Conservation (phyloP, 352 stramenopile species). For the Globisporangium nunn region DNA sequence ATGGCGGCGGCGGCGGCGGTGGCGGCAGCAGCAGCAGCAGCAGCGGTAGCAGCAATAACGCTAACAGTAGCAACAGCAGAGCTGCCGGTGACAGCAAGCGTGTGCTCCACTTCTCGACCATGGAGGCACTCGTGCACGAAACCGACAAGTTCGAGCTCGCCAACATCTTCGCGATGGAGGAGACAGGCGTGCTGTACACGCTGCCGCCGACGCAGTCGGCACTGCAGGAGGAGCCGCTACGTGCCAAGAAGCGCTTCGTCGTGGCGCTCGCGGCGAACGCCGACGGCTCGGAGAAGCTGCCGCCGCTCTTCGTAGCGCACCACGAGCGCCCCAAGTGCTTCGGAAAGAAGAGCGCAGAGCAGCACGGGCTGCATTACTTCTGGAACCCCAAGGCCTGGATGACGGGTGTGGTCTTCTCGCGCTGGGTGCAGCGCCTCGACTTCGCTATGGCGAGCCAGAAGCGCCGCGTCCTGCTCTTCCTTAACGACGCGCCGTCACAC, state of each 20-base stretch:
- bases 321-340: constrained; percentile 74
- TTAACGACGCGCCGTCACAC: constrained; percentile 75
- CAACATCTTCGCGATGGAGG: constrained; percentile 73
- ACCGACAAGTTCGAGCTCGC: constrained; percentile 70
- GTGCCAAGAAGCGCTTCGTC: constrained; percentile 66
- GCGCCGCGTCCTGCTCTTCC: constrained; percentile 65
- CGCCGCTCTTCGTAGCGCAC: constrained; percentile 78
- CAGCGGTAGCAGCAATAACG: background rate
- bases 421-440: constrained; percentile 75
- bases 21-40: background rate
- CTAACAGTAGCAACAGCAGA: background rate
- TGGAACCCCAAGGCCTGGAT: constrained; percentile 81
- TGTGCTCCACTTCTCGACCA: constrained; percentile 50
- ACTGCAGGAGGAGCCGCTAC: constrained; percentile 40
- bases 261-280: constrained; percentile 60
- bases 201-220: constrained; percentile 43
- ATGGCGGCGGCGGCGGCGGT: constrained; percentile 19
- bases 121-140: constrained; percentile 52
- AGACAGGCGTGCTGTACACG: constrained; percentile 71
- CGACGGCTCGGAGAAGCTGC: constrained; percentile 66
- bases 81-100: constrained; percentile 11
- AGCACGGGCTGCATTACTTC: constrained; percentile 79
- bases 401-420: constrained; percentile 79
- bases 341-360: constrained; percentile 63
- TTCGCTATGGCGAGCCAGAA: constrained; percentile 74